Evolutionary conservation across 2,329 filamentous ascomycete genomes (phyloP).

Genomic region (Dothistroma septosporum): DNA sequence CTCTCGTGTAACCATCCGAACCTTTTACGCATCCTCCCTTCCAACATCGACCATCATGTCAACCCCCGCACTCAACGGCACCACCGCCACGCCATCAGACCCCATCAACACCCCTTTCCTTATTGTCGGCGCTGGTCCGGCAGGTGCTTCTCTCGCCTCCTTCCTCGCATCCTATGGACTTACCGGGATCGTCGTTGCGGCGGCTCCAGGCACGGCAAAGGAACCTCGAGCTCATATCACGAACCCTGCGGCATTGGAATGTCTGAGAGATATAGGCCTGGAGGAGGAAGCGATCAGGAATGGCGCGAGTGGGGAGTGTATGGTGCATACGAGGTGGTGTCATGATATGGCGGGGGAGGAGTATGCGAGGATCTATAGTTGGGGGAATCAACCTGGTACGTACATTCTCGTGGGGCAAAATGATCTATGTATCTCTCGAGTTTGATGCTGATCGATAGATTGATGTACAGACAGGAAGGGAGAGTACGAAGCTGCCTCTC

Average conservation of each 20-base stretch:
- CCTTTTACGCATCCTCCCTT: neutral
- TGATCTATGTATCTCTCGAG: neutral
- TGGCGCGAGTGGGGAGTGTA: conserved; percentile 34
- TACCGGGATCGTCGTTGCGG: conserved; percentile 52
- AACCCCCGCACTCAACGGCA: conserved; percentile 9
- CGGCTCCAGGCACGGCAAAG: conserved; percentile 49
- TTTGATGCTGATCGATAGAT: neutral
- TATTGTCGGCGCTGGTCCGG: conserved; percentile 35
- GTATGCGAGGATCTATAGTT: conserved; percentile 40
- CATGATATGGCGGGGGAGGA: conserved; percentile 45
- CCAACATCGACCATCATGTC: conserved; percentile 1
- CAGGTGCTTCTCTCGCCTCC: conserved; percentile 33
- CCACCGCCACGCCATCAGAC: neutral
- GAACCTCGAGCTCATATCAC: conserved; percentile 59
- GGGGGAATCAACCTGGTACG: conserved; percentile 39
- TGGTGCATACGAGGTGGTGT: conserved; percentile 44
- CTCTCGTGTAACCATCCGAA: neutral
- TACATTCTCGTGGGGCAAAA: neutral
- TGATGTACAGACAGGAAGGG: conserved; percentile 27
- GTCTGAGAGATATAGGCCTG: conserved; percentile 44
- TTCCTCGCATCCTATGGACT: conserved; percentile 36
- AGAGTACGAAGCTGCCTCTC: conserved; percentile 41
- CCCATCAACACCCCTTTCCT: conserved; percentile 29
- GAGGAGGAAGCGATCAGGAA: conserved; percentile 36
- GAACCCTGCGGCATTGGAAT: conserved; percentile 53